Conservation (phyloP, 805 yeast genomes). For the Ogataea angusta region DNA sequence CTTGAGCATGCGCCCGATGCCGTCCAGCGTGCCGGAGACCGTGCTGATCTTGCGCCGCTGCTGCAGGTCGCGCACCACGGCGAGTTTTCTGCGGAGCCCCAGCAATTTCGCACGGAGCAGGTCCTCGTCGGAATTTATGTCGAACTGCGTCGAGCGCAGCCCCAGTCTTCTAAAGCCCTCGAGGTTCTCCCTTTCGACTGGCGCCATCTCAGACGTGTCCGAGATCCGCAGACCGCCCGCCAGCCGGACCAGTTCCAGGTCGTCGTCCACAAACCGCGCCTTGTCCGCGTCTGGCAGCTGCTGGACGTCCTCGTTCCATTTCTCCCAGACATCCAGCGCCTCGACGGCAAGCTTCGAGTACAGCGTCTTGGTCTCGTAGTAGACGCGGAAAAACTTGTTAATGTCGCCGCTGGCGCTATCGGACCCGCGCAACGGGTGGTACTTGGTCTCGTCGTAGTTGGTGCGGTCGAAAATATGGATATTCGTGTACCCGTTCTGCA, state of each 20-base stretch:
- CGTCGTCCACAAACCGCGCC: slow-evolving; percentile 18
- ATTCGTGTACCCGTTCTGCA: slow-evolving; percentile 18
- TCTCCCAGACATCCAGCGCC: slow-evolving; percentile 14
- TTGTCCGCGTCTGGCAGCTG: slow-evolving; percentile 15
- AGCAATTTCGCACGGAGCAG: slow-evolving; percentile 14
- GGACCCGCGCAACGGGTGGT: slow-evolving; percentile 18
- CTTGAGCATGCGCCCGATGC: slow-evolving; percentile 20
- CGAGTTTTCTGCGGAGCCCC: slow-evolving; percentile 15
- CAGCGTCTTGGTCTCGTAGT: slow-evolving; percentile 17
- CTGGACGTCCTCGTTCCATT: slow-evolving; percentile 20
- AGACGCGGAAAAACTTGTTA: slow-evolving; percentile 22
- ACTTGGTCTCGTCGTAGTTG: slow-evolving; percentile 13
- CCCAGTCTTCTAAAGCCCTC: slow-evolving; percentile 16
- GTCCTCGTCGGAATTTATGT: slow-evolving; percentile 15
- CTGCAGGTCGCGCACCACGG: slow-evolving; percentile 15
- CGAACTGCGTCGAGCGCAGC: slow-evolving; percentile 20
- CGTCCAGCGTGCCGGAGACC: slow-evolving; percentile 17
- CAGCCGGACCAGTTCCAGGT: slow-evolving; percentile 2
- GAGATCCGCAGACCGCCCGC: slow-evolving; percentile 8
- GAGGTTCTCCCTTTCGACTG: slow-evolving; percentile 14
- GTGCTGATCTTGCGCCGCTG: slow-evolving; percentile 7
- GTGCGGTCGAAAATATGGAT: slow-evolving; percentile 20
- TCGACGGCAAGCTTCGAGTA: slow-evolving; percentile 20
- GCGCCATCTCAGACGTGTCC: slow-evolving; percentile 7
- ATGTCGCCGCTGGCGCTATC: slow-evolving; percentile 25